Base-by-base conservation (phyloP, 768 basidiomycete species). In the Lentinula guzmanii region DNA sequence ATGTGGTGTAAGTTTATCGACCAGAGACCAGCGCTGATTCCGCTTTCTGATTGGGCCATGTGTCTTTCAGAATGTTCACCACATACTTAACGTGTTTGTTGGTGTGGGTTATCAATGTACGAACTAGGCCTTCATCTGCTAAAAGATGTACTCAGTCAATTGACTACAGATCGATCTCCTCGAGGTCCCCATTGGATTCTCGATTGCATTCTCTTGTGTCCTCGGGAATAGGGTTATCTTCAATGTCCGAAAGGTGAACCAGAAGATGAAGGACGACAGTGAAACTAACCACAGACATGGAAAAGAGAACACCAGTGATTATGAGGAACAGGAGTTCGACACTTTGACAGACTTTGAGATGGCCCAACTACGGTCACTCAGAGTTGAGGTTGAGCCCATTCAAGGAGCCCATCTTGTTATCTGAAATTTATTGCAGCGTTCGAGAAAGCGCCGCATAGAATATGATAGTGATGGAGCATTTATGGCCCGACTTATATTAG, bases 171-270 rank as follows among this genome's bases (percentile, higher is more conserved):
- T 67, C 50, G 67, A 65, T 8, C 74, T 80, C 6, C 66, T 82
- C 13, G 84, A 84, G 70, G 77, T 83, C 24, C 82, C 84, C 0
- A 77, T 86, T 60, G 82, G 81, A 13, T 86, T 85, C 69, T 76
- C 82, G 3, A 75, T 84, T 21, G 82, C 84, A 1, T 74, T 86
- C 70, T 82, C 84, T 0, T 84, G 82, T 66, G 79, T 83, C 5
- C 73, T 86, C 58, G 76, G 81, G n/a, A 86, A 81, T 66, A 75
- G 84, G 21, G 75, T 85, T 13, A 77, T 82, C 28, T 73, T 86
- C 35, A 86, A 85, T 63, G 80, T 86, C 31, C 82, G 83, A 9
- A 68, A 72, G 52, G 71, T 77, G 15, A 76, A 75, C 52, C 69
- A 70, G 18, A 71, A 74, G 28, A 52, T 68, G 5, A 65, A 68